Base-by-base conservation (phyloP, 2,329 filamentous ascomycete genomes). In the Trichoderma endophyticum region DNA sequence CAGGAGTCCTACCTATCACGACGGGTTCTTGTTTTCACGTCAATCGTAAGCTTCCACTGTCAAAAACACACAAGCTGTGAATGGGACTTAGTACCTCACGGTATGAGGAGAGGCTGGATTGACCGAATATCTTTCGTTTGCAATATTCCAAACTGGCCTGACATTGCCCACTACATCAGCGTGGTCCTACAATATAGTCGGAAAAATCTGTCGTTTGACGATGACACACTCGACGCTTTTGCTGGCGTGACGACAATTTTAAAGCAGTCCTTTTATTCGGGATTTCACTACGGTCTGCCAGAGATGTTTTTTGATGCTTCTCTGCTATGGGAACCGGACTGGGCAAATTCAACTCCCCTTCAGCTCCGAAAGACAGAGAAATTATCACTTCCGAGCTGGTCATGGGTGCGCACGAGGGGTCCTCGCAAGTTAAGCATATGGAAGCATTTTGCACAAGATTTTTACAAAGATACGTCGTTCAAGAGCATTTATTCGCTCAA, bases 141-240 rank as follows among this genome's bases (percentile, higher is more conserved):
- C 36, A 18, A 43, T 4, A 6, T 43, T 43, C 36, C 36, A 18
- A 43, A n/a, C 15, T 43, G 36, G 36, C 36, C 36, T 3, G 1
- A 43, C 15, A n/a, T 43, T 18, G 3, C 0, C 1, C 15, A 43
- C 15, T 43, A 43, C 1, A 4, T 8, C 0, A 0, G 0, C 0
- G 15, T 43, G 15, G 15, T 43, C 6, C 0, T 1, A 2, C 6
- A 18, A 18, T 43, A 18, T 18, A 8, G 6, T 4, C 1, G 0
- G 36, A 18, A n/a, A 7, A 18, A 4, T 18, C 36, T 43, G 36
- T 9, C 36, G 2, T 43, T 43, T 18, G 36, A 43, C 15, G 36
- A 43, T 18, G 36, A 43, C 1, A 18, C 1, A 2, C 36, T 43
- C 36, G 1, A 43, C 15, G 36, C 36, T 43, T 43, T 43, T 43